phyloP scores from a whole-genome alignment of 306 rosid genomes.

The Styphnolobium japonicum region DNA sequence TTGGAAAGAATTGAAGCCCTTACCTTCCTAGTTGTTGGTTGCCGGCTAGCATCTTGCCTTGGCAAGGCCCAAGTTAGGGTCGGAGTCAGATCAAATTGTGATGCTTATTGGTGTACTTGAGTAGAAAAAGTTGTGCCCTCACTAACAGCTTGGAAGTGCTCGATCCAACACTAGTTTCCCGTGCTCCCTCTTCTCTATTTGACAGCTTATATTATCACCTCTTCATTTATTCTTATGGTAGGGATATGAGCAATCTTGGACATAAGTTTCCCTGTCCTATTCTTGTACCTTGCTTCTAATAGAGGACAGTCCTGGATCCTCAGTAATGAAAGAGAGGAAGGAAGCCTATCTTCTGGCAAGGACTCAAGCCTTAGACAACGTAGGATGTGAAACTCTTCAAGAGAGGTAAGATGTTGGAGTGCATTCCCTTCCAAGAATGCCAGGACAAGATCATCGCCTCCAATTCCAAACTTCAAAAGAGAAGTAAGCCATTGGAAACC shows the following conservation, averaged over 20 bases:
- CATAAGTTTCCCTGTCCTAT: neutral
- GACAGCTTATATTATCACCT: neutral
- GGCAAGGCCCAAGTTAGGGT: no score
- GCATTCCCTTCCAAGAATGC: neutral
- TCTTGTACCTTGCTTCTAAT: neutral
- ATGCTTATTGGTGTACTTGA: no score
- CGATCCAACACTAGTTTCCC: no score
- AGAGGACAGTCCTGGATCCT: neutral
- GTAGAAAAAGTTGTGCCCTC: no score
- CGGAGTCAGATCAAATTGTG: no score
- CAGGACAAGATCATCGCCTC: neutral
- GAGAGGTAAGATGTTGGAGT: neutral
- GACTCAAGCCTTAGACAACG: neutral
- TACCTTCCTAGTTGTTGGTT: no score
- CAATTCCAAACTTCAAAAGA: neutral
- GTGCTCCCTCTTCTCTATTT: neutral
- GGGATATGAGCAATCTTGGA: neutral
- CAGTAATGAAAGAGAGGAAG: neutral
- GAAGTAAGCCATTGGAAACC: neutral
- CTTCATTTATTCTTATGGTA: neutral
- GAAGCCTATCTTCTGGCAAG: neutral
- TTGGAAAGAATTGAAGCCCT: neutral
- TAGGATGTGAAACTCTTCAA: neutral
- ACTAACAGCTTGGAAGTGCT: no score
- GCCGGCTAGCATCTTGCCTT: no score